Evolutionary conservation across 2,329 filamentous ascomycete genomes (phyloP).

Genomic region (Diaporthe nobilis): DNA sequence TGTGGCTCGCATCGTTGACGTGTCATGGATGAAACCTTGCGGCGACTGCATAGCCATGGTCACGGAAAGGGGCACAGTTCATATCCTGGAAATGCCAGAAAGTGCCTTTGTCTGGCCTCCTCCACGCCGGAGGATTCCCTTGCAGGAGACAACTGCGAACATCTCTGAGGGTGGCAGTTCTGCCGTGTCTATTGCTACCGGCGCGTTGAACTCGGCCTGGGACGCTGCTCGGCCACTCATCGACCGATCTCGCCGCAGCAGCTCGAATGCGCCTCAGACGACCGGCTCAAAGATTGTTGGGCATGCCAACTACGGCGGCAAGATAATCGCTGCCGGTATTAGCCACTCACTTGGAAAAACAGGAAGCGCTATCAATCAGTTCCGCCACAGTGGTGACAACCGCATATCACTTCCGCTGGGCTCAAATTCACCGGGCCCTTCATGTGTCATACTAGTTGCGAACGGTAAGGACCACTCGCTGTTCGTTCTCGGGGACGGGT

Average conservation of each 20-base stretch:
- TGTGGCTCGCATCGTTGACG: slow-evolving; percentile 89
- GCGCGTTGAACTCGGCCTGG: slow-evolving; percentile 78
- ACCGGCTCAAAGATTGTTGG: slow-evolving; percentile 65
- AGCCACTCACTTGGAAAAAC: slow-evolving; percentile 82
- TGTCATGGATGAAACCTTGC: slow-evolving; percentile 86
- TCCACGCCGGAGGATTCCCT: slow-evolving; percentile 66
- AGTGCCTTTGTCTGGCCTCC: slow-evolving; percentile 92
- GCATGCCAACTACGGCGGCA: slow-evolving; percentile 78
- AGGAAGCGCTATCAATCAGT: slow-evolving; percentile 77
- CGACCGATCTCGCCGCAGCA: slow-evolving; percentile 67
- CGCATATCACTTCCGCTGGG: slow-evolving; percentile 77
- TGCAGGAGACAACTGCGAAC: slow-evolving; percentile 61
- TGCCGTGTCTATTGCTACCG: slow-evolving; percentile 79
- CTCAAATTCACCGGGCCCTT: slow-evolving; percentile 65
- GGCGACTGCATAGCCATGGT: slow-evolving; percentile 90
- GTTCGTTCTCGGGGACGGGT: slow-evolving; percentile 75
- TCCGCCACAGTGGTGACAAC: slow-evolving; percentile 83
- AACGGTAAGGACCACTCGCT: slow-evolving; percentile 74
- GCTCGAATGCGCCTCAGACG: slow-evolving; percentile 52
- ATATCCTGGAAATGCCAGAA: slow-evolving; percentile 88
- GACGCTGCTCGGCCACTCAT: slow-evolving; percentile 76
- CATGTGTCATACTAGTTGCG: slow-evolving; percentile 76
- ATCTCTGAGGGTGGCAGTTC: slow-evolving; percentile 64
- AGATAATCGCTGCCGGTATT: slow-evolving; percentile 80
- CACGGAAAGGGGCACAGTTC: slow-evolving; percentile 94